Base-by-base conservation (phyloP, 495 filamentous ascomycete genomes). In the Penicillium paradoxum region DNA sequence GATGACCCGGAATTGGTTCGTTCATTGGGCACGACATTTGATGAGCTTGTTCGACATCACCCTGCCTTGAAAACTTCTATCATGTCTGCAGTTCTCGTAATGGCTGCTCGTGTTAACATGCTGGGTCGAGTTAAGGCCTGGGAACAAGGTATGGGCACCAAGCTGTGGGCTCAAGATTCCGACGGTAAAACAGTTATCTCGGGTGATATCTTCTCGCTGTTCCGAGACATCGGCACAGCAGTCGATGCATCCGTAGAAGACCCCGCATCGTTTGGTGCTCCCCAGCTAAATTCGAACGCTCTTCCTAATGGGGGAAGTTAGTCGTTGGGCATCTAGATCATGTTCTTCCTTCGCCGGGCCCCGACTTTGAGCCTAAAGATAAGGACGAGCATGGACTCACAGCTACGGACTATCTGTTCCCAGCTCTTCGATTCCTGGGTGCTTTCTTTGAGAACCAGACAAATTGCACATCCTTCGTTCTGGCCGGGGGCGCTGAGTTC, bases 1-100 rank as follows among this genome's bases (percentile, higher is more conserved):
- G 70, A 78, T 33, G 91, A 96, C 49, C 74, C 80, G 6, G 77
- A 78, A 36, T 55, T 77, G 33, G 66, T 75, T 38, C 72, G 73
- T 32, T 67, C 67, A 0, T 74, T 97, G 36, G 93, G 95, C 18
- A 81, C 78, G 6, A 86, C 87, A 11, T 95, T 99, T 63, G 95
- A 99, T 65, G 93, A 99, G 64, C 77, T 99, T 51, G 86, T 92
- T 25, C 84, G 93, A 17, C 93, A 99, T 62, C 95, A 99, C 65
- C 95, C 93, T 0, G 76, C 77, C 10, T 73, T 99, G 40, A 90
- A 90, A 51, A 75, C 81, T 24, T 80, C 81, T 11, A 90, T 97
- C 51, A 83, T 95, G 71, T 81, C 84, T 60, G 82, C 86, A 5
- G 81, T 96, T 13, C 76, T 91, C 32, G 80, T 88, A 43, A 96